Evolutionary conservation across 257 asterid species (phyloP).

Genomic region (Nicotiana tabacum): DNA sequence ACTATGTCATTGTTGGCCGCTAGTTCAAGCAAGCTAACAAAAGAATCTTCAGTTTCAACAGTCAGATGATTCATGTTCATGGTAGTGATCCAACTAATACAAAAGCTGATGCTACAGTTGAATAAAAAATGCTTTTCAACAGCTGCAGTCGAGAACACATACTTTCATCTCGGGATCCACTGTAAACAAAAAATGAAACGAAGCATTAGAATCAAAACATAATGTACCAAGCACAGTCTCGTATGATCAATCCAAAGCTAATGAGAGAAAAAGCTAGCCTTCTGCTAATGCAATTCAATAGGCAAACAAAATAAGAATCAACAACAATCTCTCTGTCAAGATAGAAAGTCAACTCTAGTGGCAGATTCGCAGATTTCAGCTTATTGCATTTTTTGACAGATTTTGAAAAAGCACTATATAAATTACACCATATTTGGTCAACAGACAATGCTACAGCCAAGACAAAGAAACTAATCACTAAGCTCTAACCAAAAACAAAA

Average conservation of each 20-base stretch:
- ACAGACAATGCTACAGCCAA: neutral
- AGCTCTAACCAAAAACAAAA: neutral
- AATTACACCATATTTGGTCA: neutral
- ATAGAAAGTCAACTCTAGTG: too few relatives aligned
- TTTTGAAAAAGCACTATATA: neutral
- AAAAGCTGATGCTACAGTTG: slow-evolving; percentile 10
- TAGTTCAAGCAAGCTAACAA: slow-evolving; percentile 59
- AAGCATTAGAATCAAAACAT: slow-evolving; percentile 22
- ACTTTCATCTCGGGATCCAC: slow-evolving; percentile 27
- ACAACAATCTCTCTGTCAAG: too few relatives aligned
- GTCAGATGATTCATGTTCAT: slow-evolving; percentile 39
- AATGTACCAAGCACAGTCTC: neutral
- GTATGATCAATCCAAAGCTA: neutral
- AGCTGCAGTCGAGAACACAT: slow-evolving; percentile 17
- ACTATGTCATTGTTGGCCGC: slow-evolving; percentile 72
- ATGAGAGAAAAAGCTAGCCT: neutral
- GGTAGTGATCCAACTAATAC: slow-evolving; percentile 11
- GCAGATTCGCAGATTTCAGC: too few relatives aligned
- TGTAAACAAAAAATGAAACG: slow-evolving; percentile 21
- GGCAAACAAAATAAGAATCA: neutral
- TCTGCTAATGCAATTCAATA: neutral
- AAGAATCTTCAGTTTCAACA: slow-evolving; percentile 48
- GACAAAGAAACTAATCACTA: neutral
- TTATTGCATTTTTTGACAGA: neutral
- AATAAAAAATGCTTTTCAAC: slow-evolving; percentile 15